Evolutionary conservation across 2,329 filamentous ascomycete species (phyloP), one percentile per base, ranked within the genome.

Genomic region (Neurospora sp.): DNA sequence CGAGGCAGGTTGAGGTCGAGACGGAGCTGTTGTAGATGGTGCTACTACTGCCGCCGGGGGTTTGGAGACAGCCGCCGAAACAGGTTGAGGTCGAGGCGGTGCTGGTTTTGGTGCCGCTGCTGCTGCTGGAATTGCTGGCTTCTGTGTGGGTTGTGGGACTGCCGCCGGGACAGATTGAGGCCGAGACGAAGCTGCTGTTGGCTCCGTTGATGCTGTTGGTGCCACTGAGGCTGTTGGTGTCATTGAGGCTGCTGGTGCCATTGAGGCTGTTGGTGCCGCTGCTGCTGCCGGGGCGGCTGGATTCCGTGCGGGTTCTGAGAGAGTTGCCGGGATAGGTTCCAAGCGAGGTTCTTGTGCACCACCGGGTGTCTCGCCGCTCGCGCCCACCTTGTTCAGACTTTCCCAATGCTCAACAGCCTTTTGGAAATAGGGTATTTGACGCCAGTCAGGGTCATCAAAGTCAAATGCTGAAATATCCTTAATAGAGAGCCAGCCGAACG

Each of bases 401-500:
- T 52, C 66, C 19, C 72, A 74, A 33, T 73, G 70, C 4, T 72
- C 41, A 4, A 69, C 67, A 4, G 74, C 75, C 11, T 71, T 72
- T 3, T 66, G 3, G 12, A 72, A 73, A 65, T 70, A 69, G 0
- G 75, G 74, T 3, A 75, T 71, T 10, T 72, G 66, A 8, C 57
- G 43, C 15, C 67, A 65, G 8, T 57, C 62, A 6, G 72, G 69
- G 17, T 74, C 70, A 19, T 74, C 69, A 33, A 77, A 75, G 46
- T 76, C 67, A 46, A 77, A 76, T 0, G 37, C 40, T 1, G 70
- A 71, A 0, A 77, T 68, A 37, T 74, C 68, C 15, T 69, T 71
- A 0, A 74, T 75, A n/a, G 69, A 69, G 2, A 75, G 68, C 76
- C 76, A 77, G 19, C 74, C 76, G 6, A 76, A 68, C 39, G 70